phyloP scores from a whole-genome alignment of 352 stramenopile genomes.

The Phytophthora melonis region DNA sequence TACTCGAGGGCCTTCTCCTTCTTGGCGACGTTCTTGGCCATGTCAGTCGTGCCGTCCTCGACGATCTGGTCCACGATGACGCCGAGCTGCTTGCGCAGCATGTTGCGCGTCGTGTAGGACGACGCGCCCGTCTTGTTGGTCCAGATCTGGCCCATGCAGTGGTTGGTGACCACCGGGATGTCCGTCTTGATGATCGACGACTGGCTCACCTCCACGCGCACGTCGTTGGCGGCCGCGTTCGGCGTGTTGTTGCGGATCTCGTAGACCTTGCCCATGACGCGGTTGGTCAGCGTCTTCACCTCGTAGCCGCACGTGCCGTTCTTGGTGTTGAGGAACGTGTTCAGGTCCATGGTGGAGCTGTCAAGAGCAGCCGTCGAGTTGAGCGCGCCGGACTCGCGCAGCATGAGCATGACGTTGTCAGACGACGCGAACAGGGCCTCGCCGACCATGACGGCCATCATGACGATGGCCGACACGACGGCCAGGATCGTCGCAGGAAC shows the following conservation, averaged over 20 bases:
- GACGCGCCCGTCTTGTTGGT: conserved; percentile 27
- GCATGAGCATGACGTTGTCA: conserved; percentile 37
- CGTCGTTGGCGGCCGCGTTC: conserved; percentile 25
- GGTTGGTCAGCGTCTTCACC: conserved; percentile 41
- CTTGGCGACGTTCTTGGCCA: conserved; percentile 32
- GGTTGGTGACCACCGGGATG: conserved; percentile 38
- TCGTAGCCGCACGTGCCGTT: conserved; percentile 42
- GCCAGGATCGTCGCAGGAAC: conserved; percentile 29
- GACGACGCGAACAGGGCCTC: conserved; percentile 29
- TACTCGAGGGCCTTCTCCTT: conserved; percentile 36
- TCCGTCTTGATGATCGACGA: conserved; percentile 32
- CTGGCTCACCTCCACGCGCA: conserved; percentile 35
- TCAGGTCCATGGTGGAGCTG: conserved; percentile 9
- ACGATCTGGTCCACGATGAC: conserved; percentile 47
- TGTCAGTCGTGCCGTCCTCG: conserved; percentile 37
- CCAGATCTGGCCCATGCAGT: conserved; percentile 47
- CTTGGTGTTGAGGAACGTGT: conserved; percentile 31
- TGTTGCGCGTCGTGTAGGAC: conserved; percentile 28
- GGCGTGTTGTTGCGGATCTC: conserved; percentile 37
- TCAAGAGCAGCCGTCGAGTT: conserved; percentile 19
- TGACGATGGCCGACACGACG: conserved; percentile 33
- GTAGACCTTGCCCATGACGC: conserved; percentile 42
- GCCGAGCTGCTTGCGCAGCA: conserved; percentile 41
- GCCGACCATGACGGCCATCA: conserved; percentile 41
- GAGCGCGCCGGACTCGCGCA: conserved; percentile 32